Evolutionary conservation across 441 rosid genomes (phyloP), one percentile per base, ranked within the genome.

Genomic region (Jatropha multifida): DNA sequence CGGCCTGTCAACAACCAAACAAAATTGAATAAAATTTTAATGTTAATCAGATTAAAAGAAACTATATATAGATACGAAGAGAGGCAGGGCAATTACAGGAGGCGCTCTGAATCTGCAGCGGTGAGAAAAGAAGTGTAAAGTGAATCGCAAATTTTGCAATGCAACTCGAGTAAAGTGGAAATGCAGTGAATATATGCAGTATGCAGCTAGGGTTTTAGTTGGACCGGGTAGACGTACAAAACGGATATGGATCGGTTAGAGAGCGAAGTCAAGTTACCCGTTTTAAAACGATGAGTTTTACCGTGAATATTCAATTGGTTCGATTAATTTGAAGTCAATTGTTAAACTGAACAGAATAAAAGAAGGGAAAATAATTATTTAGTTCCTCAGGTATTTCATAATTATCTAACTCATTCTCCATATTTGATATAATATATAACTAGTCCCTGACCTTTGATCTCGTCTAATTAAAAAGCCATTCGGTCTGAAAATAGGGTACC

Each of bases 191-290:
- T 52, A 37, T 69, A 32, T 54, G 27, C 18, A 69, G 6, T 46
- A 67, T 7, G 3, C 42, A 65, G n/a, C 4, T 55, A 69, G 63
- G 73, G 63, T 69, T 69, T 69, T 69, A 37, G 27, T 9, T 54
- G 73, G 49, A 69, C 32, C 42, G 18, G 73, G 20, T 18, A 23
- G 7, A 32, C 13, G 18, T 32, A 15, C 4, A n/a, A 18, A 37
- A 69, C 63, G 73, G 49, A 62, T 54, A 54, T 1, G 73, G 37
- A 11, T 52, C 40, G 7, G 65, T 62, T 37, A 17, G 42, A 61
- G 65, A 32, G 32, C 38, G 10, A 48, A 23, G 18, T 27, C 49
- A 69, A 54, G 27, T 69, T 37, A 18, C 32, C 63, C 73, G 73
- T 32, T 48, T 51, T 38, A 54, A 69, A 68, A 68, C 59, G 26